Evolutionary conservation across 805 yeast species (phyloP).

Genomic region (Candida michaelii): DNA sequence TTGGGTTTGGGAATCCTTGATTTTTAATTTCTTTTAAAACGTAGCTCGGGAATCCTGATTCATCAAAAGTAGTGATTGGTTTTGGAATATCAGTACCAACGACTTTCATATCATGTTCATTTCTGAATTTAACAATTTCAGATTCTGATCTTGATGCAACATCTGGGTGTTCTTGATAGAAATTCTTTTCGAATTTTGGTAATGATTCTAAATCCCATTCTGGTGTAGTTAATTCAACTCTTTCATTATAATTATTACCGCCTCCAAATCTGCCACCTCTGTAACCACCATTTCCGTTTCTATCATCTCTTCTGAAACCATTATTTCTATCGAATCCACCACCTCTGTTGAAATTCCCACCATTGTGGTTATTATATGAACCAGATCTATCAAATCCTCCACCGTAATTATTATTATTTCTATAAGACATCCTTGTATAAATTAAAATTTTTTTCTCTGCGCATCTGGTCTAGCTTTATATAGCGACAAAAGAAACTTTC

Average conservation of each 20-base stretch:
- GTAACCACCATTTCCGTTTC: conserved; percentile 27
- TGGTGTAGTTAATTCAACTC: conserved; percentile 61
- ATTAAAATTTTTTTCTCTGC: conserved; percentile 4
- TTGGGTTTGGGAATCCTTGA: conserved; percentile 92
- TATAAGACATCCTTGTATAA: conserved; percentile 11
- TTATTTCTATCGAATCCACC: conserved; percentile 31
- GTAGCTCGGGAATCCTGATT: conserved; percentile 97
- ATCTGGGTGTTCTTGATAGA: conserved; percentile 79
- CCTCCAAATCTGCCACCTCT: conserved; percentile 43
- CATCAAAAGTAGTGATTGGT: conserved; percentile 90
- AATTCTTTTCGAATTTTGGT: conserved; percentile 93
- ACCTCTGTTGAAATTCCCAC: conserved; percentile 22
- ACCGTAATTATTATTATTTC: conserved; percentile 19
- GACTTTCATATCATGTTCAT: conserved; percentile 80
- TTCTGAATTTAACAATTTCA: conserved; percentile 77
- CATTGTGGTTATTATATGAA: conserved; percentile 11
- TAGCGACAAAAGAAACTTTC: conserved; percentile 3
- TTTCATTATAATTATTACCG: conserved; percentile 39
- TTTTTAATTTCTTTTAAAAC: conserved; percentile 85
- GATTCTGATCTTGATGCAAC: conserved; percentile 74
- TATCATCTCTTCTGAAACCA: conserved; percentile 23
- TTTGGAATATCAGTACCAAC: conserved; percentile 85
- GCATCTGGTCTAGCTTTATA: conserved; percentile 1
- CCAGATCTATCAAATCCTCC: conserved; percentile 10
- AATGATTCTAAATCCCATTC: conserved; percentile 76